Base-by-base conservation (phyloP, 495 filamentous ascomycete genomes). In the Aspergillus saccharolyticus region DNA sequence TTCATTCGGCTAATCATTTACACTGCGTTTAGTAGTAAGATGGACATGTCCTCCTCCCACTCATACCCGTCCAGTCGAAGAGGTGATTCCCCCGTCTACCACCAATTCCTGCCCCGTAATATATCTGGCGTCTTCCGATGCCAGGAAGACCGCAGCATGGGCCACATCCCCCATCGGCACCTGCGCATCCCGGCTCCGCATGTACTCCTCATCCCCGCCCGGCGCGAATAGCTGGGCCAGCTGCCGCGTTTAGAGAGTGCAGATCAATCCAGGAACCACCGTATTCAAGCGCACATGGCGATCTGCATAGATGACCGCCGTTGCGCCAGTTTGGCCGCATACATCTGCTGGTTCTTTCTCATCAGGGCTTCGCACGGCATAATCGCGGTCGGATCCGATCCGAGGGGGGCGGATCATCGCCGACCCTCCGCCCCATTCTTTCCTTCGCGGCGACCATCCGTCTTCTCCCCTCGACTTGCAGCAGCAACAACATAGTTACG, bases 71-170 rank as follows among this genome's bases (percentile, higher is more conserved):
- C 68, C 68, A 0, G 68, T 70, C 2, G 68, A 72, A 4, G 59
- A 59, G n/a, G 66, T 72, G 21, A 74, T 69, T 4, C 78, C 82
- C 6, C 83, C 82, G 72, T 84, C 80, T 1, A 85, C 75, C 1
- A 83, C 69, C 9, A 84, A 63, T 57, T 83, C 71, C 58, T 78
- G 70, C 0, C 82, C 80, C 1, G 80, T 83, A 20, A 83, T 74
- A 66, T 80, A 84, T 15, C 57, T 54, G 4, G 80, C 74, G 52
- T 80, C 79, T 50, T 77, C 73, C 25, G 71, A 72, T 0, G 71
- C 77, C 12, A 84, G 64, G 56, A 83, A 85, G 42, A 80, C 56
- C 1, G 73, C 76, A 0, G 77, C 73, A 64, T 78, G 73, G 0
- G 80, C 78, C 17, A 84, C 76, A 67, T 84, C 83, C 67, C 74